These are phyloP conservation scores for Chrysoporthe deuterocubensis DNA, from an alignment of 2,329 filamentous ascomycete genomes.

Conservation along the genomic window DNA sequence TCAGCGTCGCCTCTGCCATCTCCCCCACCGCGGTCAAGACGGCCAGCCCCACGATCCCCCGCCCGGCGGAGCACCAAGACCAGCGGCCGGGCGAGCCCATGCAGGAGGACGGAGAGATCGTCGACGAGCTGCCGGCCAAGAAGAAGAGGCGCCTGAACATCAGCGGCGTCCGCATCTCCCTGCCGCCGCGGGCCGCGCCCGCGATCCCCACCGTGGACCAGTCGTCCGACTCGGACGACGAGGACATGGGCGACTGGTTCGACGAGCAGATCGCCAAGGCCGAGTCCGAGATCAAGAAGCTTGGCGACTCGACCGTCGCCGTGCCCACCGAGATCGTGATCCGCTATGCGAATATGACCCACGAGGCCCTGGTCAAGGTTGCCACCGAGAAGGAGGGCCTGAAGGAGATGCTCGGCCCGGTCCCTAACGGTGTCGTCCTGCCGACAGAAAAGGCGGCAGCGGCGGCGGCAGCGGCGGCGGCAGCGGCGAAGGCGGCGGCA, in stretches of 20 bases:
- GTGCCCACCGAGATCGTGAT: conserved; percentile 48
- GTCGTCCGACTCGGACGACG: conserved; percentile 61
- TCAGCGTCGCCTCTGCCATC: conserved; percentile 27
- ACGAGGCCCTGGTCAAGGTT: conserved; percentile 54
- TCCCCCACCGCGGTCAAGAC: conserved; percentile 27
- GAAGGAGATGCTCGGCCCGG: conserved; percentile 46
- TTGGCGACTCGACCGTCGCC: conserved; percentile 45
- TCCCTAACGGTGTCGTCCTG: conserved; percentile 41
- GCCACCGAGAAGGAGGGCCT: conserved; percentile 50
- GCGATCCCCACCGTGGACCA: conserved; percentile 41
- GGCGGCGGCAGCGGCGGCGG: background rate
- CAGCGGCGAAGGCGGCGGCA: conserved; percentile 19
- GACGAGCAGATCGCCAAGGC: conserved; percentile 56
- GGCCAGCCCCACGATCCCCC: conserved; percentile 24
- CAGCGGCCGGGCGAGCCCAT: conserved; percentile 21
- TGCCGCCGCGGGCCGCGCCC: conserved; percentile 43
- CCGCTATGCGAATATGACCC: conserved; percentile 52
- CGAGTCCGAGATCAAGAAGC: conserved; percentile 52
- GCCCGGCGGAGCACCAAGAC: conserved; percentile 16
- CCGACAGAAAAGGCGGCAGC: conserved; percentile 26
- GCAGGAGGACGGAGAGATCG: conserved; percentile 27
- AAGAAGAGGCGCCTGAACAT: conserved; percentile 38
- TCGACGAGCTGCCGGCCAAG: conserved; percentile 26
- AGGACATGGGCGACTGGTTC: conserved; percentile 62
- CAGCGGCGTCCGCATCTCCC: conserved; percentile 41